Conservation (phyloP, 2,329 filamentous ascomycete species). For the Monilinia aucupariae region DNA sequence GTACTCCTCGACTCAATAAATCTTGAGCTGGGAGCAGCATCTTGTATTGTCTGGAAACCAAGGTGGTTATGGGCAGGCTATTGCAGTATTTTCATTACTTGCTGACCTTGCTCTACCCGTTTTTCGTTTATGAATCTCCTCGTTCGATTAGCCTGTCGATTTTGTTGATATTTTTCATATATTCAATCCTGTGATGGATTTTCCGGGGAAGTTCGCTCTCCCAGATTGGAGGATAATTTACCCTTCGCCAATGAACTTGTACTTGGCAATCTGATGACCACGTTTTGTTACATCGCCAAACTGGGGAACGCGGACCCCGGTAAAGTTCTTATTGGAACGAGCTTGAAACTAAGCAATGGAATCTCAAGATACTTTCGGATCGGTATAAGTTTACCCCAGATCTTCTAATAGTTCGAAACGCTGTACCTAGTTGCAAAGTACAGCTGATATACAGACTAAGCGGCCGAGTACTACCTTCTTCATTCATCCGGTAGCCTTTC, state of each 20-base stretch:
- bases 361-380: not conserved
- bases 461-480: not conserved
- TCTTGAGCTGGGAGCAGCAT: not conserved
- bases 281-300: constrained; percentile 1
- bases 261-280: constrained; percentile 8
- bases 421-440: not conserved
- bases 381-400: not conserved
- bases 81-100: not conserved
- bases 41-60: not conserved
- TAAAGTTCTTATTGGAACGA: not conserved
- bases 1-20: not conserved
- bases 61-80: not conserved
- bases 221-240: constrained; percentile 8
- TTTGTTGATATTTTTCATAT: not conserved
- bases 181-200: not conserved
- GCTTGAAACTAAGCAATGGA: no score
- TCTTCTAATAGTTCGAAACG: not conserved
- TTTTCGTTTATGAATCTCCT: not conserved
- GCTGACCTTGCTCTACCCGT: not conserved
- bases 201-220: not conserved
- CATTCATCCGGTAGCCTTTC: not conserved
- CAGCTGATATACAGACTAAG: not conserved
- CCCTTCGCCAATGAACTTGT: not conserved
- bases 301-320: not conserved
- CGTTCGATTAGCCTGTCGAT: not conserved